Conservation (phyloP, 768 basidiomycete genomes). For the Gautieria morchelliformis region DNA sequence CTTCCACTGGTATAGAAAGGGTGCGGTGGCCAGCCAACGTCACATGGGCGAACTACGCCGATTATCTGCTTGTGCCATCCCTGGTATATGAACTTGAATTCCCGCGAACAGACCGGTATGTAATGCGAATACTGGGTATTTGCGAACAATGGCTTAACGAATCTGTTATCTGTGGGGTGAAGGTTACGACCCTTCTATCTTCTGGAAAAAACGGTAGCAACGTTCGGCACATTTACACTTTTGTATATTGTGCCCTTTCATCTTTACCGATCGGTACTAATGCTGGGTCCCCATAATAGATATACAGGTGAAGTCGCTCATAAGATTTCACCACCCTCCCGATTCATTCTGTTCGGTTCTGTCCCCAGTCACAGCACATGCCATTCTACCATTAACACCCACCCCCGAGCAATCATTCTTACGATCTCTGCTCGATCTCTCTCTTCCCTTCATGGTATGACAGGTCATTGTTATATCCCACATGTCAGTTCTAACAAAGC, state of each 20-base stretch:
- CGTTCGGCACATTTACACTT: constrained; percentile 93
- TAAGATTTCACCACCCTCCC: not conserved
- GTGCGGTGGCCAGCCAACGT: constrained; percentile 83
- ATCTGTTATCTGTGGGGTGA: not conserved
- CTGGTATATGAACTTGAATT: constrained; percentile 96
- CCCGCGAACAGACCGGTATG: constrained; percentile 76
- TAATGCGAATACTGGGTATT: not conserved
- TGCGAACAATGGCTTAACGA: not conserved
- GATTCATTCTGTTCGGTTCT: not conserved
- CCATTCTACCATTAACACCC: constrained; percentile 77
- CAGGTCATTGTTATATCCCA: not conserved
- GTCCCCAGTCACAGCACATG: constrained; percentile 69
- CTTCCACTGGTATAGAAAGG: constrained; percentile 53
- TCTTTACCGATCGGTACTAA: not conserved
- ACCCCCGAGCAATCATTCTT: constrained; percentile 60
- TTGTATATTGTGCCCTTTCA: constrained; percentile 43
- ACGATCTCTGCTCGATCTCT: constrained; percentile 72
- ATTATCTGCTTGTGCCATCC: constrained; percentile 83
- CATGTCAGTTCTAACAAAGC: not conserved
- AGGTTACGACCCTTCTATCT: constrained; percentile 61
- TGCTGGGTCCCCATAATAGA: constrained; percentile 9
- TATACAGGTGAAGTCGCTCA: not conserved
- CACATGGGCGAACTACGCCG: constrained; percentile 67
- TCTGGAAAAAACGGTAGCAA: constrained; percentile 67
- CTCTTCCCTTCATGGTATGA: constrained; percentile 76